A percentile compares a stretch with the other conserved stretches of the same genome.
These are phyloP conservation scores for Samsoniella hepiali DNA, from an alignment of 2,329 filamentous ascomycete species.

Conservation along the genomic window DNA sequence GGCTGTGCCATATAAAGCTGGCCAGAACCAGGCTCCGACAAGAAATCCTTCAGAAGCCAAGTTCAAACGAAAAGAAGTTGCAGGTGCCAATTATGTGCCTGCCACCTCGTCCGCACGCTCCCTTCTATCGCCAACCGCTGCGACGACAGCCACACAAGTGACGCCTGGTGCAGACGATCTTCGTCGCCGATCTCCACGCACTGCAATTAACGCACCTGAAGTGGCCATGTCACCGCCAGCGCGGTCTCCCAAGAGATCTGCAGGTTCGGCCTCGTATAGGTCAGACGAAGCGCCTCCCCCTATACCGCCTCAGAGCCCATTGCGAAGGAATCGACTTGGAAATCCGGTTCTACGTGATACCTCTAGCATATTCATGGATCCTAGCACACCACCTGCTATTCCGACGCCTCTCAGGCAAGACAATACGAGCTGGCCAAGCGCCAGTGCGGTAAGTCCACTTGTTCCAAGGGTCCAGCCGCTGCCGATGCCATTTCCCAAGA, in stretches of 20 bases:
- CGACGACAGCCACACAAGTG: slow-evolving; percentile 46
- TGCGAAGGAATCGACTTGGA: neutral
- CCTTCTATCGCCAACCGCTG: slow-evolving; percentile 26
- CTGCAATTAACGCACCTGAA: slow-evolving; percentile 23
- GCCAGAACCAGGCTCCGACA: neutral
- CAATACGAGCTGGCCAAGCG: neutral
- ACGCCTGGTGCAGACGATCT: slow-evolving; percentile 51
- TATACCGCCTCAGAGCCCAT: neutral
- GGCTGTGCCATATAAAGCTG: neutral
- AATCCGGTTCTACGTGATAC: neutral
- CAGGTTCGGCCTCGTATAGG: neutral
- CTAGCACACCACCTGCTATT: slow-evolving; percentile 18
- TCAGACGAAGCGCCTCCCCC: neutral
- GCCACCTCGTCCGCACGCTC: neutral
- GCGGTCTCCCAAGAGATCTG: slow-evolving; percentile 13
- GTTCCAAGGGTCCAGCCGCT: slow-evolving; percentile 17
- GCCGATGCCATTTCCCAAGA: slow-evolving; percentile 7
- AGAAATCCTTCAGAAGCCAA: neutral
- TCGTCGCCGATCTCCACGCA: slow-evolving; percentile 50
- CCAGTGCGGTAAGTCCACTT: slow-evolving; percentile 1
- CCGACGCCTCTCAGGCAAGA: slow-evolving; percentile 12
- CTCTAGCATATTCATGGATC: slow-evolving; percentile 20
- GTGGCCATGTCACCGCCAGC: slow-evolving; percentile 1
- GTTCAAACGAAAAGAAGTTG: slow-evolving; percentile 39
- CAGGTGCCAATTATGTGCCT: neutral